Conservation (phyloP, 495 filamentous ascomycete genomes). For the Penicillium silybi region DNA sequence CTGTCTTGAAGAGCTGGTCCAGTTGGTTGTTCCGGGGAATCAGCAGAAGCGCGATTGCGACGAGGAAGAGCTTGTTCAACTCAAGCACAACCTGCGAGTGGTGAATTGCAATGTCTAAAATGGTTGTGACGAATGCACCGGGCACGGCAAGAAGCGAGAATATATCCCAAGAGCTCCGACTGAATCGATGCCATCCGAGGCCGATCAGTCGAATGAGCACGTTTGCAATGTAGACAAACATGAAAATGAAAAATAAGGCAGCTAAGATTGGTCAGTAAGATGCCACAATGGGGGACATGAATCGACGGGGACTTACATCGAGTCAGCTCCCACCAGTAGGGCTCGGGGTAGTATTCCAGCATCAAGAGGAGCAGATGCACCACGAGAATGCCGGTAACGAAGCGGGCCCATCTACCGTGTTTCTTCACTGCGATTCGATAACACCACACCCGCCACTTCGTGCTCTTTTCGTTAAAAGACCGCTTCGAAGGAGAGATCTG, state of each 20-base stretch:
- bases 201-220: constrained; percentile 81
- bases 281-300: not conserved
- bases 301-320: constrained; percentile 30
- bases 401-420: constrained; percentile 85
- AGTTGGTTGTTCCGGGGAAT: constrained; percentile 97
- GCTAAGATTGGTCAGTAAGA: constrained; percentile 16
- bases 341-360: constrained; percentile 78
- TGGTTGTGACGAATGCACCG: constrained; percentile 75
- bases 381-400: constrained; percentile 72
- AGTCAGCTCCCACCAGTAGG: constrained; percentile 56
- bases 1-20: constrained; percentile 98
- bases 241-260: constrained; percentile 77
- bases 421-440: constrained; percentile 93
- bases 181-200: constrained; percentile 88
- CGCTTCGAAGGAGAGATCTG: constrained; percentile 92
- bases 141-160: constrained; percentile 81
- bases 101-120: constrained; percentile 57
- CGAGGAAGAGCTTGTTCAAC: constrained; percentile 89
- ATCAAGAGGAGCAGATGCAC: constrained; percentile 81
- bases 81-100: constrained; percentile 60
- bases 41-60: constrained; percentile 83
- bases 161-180: constrained; percentile 92
- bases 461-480: constrained; percentile 66
- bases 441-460: constrained; percentile 84
- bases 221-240: constrained; percentile 79